phyloP scores from a whole-genome alignment of 1,139 yeast species.

The Pichia norvegensis region DNA sequence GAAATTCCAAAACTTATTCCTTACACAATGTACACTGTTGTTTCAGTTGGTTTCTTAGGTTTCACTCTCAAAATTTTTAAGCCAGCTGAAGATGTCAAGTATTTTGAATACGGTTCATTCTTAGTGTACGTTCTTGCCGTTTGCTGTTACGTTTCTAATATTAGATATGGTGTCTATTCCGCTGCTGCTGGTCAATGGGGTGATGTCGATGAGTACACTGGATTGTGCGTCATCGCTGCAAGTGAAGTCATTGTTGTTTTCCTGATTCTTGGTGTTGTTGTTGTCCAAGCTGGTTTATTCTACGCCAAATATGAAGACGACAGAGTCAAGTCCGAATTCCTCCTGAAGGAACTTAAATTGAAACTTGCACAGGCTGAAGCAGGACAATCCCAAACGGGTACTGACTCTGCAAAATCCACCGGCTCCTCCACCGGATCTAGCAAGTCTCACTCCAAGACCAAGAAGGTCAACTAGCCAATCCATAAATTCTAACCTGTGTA shows the following conservation, averaged over 20 bases:
- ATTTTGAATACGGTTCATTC: constrained; percentile 84
- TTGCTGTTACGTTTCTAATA: constrained; percentile 76
- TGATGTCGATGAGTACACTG: constrained; percentile 79
- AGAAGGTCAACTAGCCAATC: constrained; percentile 2
- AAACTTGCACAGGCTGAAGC: constrained; percentile 24
- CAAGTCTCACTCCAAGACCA: constrained; percentile 1
- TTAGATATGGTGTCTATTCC: constrained; percentile 72
- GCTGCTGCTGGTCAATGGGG: constrained; percentile 79
- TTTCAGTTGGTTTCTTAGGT: constrained; percentile 60
- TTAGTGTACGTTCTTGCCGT: constrained; percentile 62
- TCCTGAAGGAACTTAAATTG: constrained; percentile 28
- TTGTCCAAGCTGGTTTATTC: constrained; percentile 83
- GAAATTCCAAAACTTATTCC: constrained; percentile 51
- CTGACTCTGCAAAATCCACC: constrained; percentile 7
- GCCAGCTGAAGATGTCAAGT: constrained; percentile 74
- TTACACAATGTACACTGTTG: constrained; percentile 48
- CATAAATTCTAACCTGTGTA: not conserved
- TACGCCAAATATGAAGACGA: constrained; percentile 76
- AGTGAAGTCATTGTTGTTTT: constrained; percentile 71
- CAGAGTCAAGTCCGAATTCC: constrained; percentile 46
- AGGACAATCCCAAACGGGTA: not conserved
- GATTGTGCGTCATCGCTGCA: constrained; percentile 87
- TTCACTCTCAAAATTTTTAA: constrained; percentile 72
- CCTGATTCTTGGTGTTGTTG: constrained; percentile 65
- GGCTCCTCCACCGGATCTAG: not conserved